A percentile compares a stretch with the other conserved stretches of the same genome.
These are phyloP conservation scores for Roridomyces roridus DNA, from an alignment of 768 basidiomycete genomes.

Conservation along the genomic window DNA sequence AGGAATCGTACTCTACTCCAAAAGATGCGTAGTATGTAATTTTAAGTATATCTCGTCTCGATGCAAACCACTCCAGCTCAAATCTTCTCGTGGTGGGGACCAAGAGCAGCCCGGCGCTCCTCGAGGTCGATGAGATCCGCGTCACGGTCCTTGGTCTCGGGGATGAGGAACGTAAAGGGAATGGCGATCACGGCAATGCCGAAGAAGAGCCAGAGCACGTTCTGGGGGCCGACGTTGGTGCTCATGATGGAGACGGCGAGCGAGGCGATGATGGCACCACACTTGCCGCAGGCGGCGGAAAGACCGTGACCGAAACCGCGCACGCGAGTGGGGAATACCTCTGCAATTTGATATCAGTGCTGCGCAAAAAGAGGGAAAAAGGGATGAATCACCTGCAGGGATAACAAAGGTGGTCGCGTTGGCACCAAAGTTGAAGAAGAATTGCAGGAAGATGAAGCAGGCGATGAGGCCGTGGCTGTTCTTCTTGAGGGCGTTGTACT, in stretches of 20 bases:
- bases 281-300: conserved; percentile 76
- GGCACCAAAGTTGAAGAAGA: conserved; percentile 86
- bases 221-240: conserved; percentile 53
- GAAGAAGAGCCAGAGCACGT: conserved; percentile 66
- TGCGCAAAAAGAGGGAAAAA: conserved; percentile 6
- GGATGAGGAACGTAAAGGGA: conserved; percentile 50
- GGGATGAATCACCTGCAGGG: no score
- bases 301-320: conserved; percentile 78
- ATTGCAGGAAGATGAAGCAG: conserved; percentile 75
- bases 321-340: conserved; percentile 82
- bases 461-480: conserved; percentile 70
- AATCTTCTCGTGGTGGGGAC: no score
- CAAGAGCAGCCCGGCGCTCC: background rate
- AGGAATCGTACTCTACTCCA: no score
- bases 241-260: conserved; percentile 63
- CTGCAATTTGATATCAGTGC: conserved; percentile 43
- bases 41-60: no score
- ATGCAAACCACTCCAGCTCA: no score
- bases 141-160: conserved; percentile 57
- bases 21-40: no score
- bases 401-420: conserved; percentile 38
- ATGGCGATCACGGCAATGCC: conserved; percentile 56
- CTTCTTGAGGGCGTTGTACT: conserved; percentile 61
- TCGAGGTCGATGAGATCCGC: conserved; percentile 42
- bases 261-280: conserved; percentile 60